These are phyloP conservation scores for Pelargonium citronellum DNA, from an alignment of 441 rosid species.

Conservation along the genomic window DNA sequence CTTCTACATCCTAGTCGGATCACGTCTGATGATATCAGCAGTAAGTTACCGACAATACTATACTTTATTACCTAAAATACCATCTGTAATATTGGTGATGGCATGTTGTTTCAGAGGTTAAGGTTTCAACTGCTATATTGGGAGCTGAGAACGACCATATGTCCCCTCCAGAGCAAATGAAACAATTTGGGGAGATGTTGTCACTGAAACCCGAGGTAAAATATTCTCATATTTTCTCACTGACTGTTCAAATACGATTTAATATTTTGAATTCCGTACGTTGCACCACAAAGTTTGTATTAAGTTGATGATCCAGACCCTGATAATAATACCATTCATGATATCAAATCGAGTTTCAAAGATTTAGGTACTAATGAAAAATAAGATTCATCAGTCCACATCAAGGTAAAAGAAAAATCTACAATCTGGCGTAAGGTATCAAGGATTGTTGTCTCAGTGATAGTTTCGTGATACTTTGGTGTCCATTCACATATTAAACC, in stretches of 20 bases:
- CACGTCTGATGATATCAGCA: conserved; percentile 24
- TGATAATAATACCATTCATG: too few relatives aligned
- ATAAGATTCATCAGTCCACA: too few relatives aligned
- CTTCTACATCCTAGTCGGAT: conserved; percentile 29
- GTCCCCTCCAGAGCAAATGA: conserved; percentile 3
- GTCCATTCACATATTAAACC: too few relatives aligned
- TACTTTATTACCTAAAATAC: not conserved
- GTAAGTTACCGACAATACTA: conserved; percentile 15
- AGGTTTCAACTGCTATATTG: not conserved
- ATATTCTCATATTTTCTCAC: not conserved
- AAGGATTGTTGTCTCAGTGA: too few relatives aligned
- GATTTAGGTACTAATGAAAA: too few relatives aligned
- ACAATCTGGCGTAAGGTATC: too few relatives aligned
- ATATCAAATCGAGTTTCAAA: too few relatives aligned
- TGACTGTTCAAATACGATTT: not conserved
- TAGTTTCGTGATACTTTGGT: too few relatives aligned
- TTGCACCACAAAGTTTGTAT: too few relatives aligned
- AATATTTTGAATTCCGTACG: not conserved
- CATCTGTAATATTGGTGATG: not conserved
- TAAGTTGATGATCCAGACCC: too few relatives aligned
- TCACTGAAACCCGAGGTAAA: not conserved
- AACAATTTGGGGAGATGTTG: not conserved
- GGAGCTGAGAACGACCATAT: conserved; percentile 2
- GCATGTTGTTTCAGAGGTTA: not conserved
- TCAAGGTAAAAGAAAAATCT: too few relatives aligned